Conservation (phyloP, 1,139 yeast genomes). For the Pichia inconspicua region DNA sequence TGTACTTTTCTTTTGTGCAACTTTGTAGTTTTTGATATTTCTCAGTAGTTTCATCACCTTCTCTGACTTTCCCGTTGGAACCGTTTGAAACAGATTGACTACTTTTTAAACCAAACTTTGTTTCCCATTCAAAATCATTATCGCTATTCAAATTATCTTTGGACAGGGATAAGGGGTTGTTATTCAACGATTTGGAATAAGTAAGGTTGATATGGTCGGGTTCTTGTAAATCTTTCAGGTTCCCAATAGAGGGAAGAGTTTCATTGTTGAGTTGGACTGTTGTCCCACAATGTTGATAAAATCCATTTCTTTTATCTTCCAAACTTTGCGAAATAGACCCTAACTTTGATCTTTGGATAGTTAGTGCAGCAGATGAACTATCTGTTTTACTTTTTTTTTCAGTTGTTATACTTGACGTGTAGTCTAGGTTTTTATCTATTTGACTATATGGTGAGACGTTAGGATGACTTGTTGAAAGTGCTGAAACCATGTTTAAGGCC, state of each 20-base stretch:
- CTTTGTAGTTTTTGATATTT: too few relatives aligned
- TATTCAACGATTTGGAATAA: too few relatives aligned
- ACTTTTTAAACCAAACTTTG: conserved; percentile 6
- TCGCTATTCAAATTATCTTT: background rate
- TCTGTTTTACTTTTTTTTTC: background rate
- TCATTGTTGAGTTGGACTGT: background rate
- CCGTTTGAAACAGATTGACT: background rate
- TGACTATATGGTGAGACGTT: background rate
- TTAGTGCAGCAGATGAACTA: background rate
- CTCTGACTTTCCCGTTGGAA: background rate
- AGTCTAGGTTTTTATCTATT: background rate
- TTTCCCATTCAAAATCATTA: conserved; percentile 6
- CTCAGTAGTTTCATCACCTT: background rate
- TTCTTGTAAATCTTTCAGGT: background rate
- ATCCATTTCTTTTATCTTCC: conserved; percentile 2
- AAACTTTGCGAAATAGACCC: conserved; percentile 1
- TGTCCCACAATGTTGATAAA: conserved; percentile 2
- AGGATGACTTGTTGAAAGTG: conserved; percentile 4
- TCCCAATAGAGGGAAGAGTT: background rate
- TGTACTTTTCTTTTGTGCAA: background rate
- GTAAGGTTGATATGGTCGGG: too few relatives aligned
- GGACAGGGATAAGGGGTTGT: too few relatives aligned
- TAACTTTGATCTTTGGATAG: background rate
- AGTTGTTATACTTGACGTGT: background rate
- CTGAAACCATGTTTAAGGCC: conserved; percentile 6